Conservation (phyloP, 352 stramenopile species). For the Phytophthora rubi region DNA sequence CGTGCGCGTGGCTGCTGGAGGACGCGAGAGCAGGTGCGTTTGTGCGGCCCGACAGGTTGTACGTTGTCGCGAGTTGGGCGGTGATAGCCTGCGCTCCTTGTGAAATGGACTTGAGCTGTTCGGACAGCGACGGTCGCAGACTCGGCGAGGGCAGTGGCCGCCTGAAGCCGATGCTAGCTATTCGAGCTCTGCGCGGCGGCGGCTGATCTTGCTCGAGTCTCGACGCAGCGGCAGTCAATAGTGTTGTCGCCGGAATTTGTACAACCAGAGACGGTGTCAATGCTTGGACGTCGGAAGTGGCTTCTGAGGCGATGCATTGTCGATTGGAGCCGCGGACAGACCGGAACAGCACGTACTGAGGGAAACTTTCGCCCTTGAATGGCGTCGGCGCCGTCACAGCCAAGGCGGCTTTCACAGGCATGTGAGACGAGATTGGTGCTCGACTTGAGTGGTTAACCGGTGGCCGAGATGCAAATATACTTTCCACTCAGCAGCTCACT, state of each 20-base stretch:
- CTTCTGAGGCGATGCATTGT: slow-evolving; percentile 3
- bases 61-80: slow-evolving; percentile 47
- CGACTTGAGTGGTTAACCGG: neutral
- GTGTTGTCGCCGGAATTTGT: slow-evolving; percentile 4
- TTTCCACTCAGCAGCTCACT: slow-evolving; percentile 20
- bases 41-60: slow-evolving; percentile 38
- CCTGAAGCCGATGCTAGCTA: neutral
- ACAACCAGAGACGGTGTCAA: neutral
- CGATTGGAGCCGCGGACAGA: slow-evolving; percentile 13
- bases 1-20: neutral
- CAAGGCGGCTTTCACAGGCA: slow-evolving; percentile 26
- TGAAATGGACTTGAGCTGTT: slow-evolving; percentile 73
- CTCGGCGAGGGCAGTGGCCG: slow-evolving; percentile 19
- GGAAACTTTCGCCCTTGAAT: slow-evolving; percentile 77
- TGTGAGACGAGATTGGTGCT: slow-evolving; percentile 19
- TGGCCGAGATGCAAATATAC: slow-evolving; percentile 2
- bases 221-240: slow-evolving; percentile 14
- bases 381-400: slow-evolving; percentile 18
- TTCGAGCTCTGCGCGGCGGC: slow-evolving; percentile 12
- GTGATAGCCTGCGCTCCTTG: slow-evolving; percentile 59
- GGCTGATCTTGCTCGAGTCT: slow-evolving; percentile 10
- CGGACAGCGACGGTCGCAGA: slow-evolving; percentile 54
- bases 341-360: slow-evolving; percentile 58
- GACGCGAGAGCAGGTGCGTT: slow-evolving; percentile 10
- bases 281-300: neutral